Evolutionary conservation across 2,329 filamentous ascomycete genomes (phyloP), one percentile per base, ranked within the genome.

Genomic region (Paramyrothecium sp.): DNA sequence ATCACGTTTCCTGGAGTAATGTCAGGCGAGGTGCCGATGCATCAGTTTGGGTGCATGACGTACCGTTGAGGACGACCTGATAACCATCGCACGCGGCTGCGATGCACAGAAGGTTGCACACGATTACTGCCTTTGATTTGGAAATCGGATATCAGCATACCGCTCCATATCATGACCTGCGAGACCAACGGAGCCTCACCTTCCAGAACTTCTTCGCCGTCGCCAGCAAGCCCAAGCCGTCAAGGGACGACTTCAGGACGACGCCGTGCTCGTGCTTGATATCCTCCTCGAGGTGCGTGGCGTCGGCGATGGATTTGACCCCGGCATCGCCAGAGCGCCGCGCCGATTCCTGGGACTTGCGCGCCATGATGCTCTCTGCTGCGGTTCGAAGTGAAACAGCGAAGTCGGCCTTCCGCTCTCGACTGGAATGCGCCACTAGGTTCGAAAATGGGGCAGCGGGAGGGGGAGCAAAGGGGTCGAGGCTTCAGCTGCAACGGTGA

Each of bases 61-160:
- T 26, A 54, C 51, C 58, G 20, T 58, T 60, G 20, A 60, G 13
- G 26, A 51, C 56, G n/a, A 52, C 47, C 13, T 60, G 56, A n/a
- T 55, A 60, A 2, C 58, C 58, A 51, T 60, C 58, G 33, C 26
- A 38, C 2, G 56, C 54, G 2, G 56, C 58, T 3, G 58, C 56
- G 19, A 60, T 56, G 3, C 49, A 60, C 16, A 60, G 41, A n/a
- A 60, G 20, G 30, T 60, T 60, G 34, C 58, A 60, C 7, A 60
- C 47, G 1, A 60, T 34, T 12, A 54, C 56, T 19, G 58, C 56
- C 56, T 49, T n/a, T 58, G 13, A n/a, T n/a, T n/a, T n/a, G n/a
- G n/a, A n/a, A n/a, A n/a, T n/a, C n/a, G n/a, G n/a, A n/a, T n/a
- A n/a, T n/a, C n/a, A n/a, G n/a, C n/a, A n/a, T n/a, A n/a, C n/a